Evolutionary conservation across 1,139 yeast species (phyloP).

Genomic region (Kodamaea anthophila): DNA sequence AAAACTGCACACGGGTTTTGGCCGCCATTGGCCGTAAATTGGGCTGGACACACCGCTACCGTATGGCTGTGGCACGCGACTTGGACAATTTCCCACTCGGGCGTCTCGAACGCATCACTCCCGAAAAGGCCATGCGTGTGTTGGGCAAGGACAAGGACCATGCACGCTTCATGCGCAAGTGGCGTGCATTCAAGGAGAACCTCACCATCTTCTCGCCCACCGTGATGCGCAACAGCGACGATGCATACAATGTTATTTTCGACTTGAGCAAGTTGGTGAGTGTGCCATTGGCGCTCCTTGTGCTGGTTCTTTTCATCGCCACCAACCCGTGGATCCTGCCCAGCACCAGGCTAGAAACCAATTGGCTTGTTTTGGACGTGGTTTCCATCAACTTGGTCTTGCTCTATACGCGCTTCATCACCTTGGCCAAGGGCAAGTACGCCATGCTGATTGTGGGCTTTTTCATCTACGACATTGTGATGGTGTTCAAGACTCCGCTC

Average conservation of each 20-base stretch:
- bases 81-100: constrained; percentile 20
- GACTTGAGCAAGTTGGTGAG: constrained; percentile 28
- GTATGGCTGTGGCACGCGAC: constrained; percentile 17
- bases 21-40: constrained; percentile 8
- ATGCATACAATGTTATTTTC: constrained; percentile 24
- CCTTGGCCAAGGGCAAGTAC: constrained; percentile 35
- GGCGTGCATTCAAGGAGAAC: constrained; percentile 14
- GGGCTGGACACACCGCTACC: constrained; percentile 12
- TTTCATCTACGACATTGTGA: constrained; percentile 58
- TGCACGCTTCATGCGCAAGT: constrained; percentile 10
- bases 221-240: constrained; percentile 10
- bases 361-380: constrained; percentile 29
- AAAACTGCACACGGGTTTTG: constrained; percentile 4
- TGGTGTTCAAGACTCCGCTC: constrained; percentile 57
- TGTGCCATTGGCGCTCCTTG: constrained; percentile 15
- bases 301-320: constrained; percentile 16
- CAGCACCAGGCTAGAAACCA: constrained; percentile 11
- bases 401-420: constrained; percentile 25
- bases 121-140: constrained; percentile 7
- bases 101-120: constrained; percentile 12
- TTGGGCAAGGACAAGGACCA: constrained; percentile 4
- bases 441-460: constrained; percentile 42
- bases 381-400: constrained; percentile 32
- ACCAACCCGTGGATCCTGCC: constrained; percentile 16
- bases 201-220: constrained; percentile 11